A percentile compares a stretch with the other conserved stretches of the same genome.
phyloP scores from a whole-genome alignment of 1,284 basidiomycete species.

The Tetrapyrgos nigripes region DNA sequence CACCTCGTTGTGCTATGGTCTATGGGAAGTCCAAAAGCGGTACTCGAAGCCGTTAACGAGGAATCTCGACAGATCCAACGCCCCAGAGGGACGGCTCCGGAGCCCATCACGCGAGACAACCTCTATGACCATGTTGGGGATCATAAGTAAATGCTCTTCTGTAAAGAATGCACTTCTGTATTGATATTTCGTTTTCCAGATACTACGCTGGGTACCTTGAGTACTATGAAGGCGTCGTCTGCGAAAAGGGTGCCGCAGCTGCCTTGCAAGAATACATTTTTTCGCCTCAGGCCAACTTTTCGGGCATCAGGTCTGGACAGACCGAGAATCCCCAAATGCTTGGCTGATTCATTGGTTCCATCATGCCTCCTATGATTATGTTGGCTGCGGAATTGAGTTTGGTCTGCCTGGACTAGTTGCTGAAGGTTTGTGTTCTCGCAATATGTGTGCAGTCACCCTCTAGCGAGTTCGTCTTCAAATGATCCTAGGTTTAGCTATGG shows the following conservation, averaged over 20 bases:
- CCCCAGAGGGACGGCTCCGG: slow-evolving; percentile 47
- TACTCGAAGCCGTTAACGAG: slow-evolving; percentile 50
- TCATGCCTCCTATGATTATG: slow-evolving; percentile 72
- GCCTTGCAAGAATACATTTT: slow-evolving; percentile 66
- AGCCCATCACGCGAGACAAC: slow-evolving; percentile 44
- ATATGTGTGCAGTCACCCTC: too few relatives aligned
- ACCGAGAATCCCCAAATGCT: slow-evolving; percentile 61
- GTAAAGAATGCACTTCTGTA: slow-evolving; percentile 34
- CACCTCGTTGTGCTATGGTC: slow-evolving; percentile 58
- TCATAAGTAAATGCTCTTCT: too few relatives aligned
- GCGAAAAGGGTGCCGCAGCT: slow-evolving; percentile 45
- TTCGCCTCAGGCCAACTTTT: slow-evolving; percentile 56
- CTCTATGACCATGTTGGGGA: slow-evolving; percentile 57
- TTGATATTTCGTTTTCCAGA: slow-evolving; percentile 31
- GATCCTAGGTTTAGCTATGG: slow-evolving; percentile 47
- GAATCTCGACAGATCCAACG: slow-evolving; percentile 45
- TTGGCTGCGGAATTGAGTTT: slow-evolving; percentile 71
- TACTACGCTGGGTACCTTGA: slow-evolving; percentile 59
- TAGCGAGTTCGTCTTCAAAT: background rate
- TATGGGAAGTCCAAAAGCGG: slow-evolving; percentile 48
- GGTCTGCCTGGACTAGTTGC: slow-evolving; percentile 64
- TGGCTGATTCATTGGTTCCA: slow-evolving; percentile 59
- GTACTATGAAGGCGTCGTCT: slow-evolving; percentile 58
- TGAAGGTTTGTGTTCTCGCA: slow-evolving; percentile 51
- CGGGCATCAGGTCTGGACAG: slow-evolving; percentile 18